These are phyloP conservation scores for Fusarium brevicatenulatum DNA, from an alignment of 2,329 filamentous ascomycete species.

Conservation along the genomic window DNA sequence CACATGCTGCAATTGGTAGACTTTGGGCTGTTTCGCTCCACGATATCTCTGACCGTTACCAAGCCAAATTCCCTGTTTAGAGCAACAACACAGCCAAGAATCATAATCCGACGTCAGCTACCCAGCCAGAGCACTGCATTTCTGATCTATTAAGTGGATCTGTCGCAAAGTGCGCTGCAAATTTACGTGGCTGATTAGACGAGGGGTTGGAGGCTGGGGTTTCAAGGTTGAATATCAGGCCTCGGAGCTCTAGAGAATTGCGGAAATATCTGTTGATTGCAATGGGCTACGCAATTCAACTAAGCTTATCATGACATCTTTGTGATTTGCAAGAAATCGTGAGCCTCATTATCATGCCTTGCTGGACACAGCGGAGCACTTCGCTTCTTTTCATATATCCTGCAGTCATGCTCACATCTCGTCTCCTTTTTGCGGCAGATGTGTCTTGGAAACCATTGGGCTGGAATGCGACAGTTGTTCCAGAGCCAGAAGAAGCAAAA, in stretches of 20 bases:
- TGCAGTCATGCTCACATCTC: slow-evolving; percentile 13
- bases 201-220: slow-evolving; percentile 41
- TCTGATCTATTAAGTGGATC: slow-evolving; percentile 21
- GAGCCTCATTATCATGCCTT: not conserved
- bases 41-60: slow-evolving; percentile 27
- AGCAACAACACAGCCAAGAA: slow-evolving; percentile 29
- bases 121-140: slow-evolving; percentile 21
- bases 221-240: not conserved
- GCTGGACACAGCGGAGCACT: not conserved
- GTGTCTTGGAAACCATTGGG: slow-evolving; percentile 10
- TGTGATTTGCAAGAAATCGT: not conserved
- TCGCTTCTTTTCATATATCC: not conserved
- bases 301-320: not conserved
- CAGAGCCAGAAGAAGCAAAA: slow-evolving; percentile 22
- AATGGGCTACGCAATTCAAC: not conserved
- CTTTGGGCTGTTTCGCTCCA: slow-evolving; percentile 15
- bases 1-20: slow-evolving; percentile 8
- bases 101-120: slow-evolving; percentile 29
- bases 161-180: slow-evolving; percentile 31
- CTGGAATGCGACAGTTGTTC: slow-evolving; percentile 6
- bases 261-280: not conserved
- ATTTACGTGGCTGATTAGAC: slow-evolving; percentile 43
- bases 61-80: slow-evolving; percentile 34
- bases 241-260: not conserved
- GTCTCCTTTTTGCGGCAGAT: slow-evolving; percentile 16